Percentiles rank a stretch among this genome's conserved stretches.
phyloP scores from a whole-genome alignment of 2,329 filamentous ascomycete genomes.

The Epichloe gansuensis region DNA sequence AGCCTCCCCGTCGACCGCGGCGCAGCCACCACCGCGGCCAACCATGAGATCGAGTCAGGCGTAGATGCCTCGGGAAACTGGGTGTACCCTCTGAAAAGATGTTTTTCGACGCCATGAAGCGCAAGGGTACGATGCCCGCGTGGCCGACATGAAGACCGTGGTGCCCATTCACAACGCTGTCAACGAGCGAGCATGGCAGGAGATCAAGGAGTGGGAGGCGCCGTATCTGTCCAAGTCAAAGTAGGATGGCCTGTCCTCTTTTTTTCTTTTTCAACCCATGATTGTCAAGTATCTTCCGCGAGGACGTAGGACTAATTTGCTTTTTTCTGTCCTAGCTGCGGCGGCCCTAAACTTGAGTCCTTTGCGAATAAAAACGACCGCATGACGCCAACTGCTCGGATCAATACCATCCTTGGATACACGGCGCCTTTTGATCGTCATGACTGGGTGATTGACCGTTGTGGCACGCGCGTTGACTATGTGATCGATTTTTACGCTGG shows the following conservation, averaged over 20 bases:
- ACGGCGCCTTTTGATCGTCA: constrained; percentile 87
- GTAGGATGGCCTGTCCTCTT: constrained; percentile 26
- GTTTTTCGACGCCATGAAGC: constrained; percentile 95
- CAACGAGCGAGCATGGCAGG: constrained; percentile 89
- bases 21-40: constrained; percentile 55
- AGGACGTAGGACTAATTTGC: neutral
- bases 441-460: constrained; percentile 93
- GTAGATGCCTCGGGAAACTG: constrained; percentile 71
- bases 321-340: constrained; percentile 29
- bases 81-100: constrained; percentile 93
- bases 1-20: constrained; percentile 27
- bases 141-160: constrained; percentile 75
- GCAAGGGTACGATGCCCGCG: constrained; percentile 66
- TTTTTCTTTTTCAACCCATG: neutral
- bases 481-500: constrained; percentile 98
- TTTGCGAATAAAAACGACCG: constrained; percentile 62
- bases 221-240: constrained; percentile 47
- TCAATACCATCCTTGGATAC: constrained; percentile 81
- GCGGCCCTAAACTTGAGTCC: constrained; percentile 69
- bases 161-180: constrained; percentile 98
- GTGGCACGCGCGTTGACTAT: constrained; percentile 77
- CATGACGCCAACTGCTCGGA: constrained; percentile 70
- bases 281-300: too few species aligned
- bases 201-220: constrained; percentile 82
- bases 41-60: constrained; percentile 68